Percentiles rank a stretch among this genome's conserved stretches.
Evolutionary conservation across 2,329 filamentous ascomycete genomes (phyloP).

Genomic region (Erysiphe pulchra): DNA sequence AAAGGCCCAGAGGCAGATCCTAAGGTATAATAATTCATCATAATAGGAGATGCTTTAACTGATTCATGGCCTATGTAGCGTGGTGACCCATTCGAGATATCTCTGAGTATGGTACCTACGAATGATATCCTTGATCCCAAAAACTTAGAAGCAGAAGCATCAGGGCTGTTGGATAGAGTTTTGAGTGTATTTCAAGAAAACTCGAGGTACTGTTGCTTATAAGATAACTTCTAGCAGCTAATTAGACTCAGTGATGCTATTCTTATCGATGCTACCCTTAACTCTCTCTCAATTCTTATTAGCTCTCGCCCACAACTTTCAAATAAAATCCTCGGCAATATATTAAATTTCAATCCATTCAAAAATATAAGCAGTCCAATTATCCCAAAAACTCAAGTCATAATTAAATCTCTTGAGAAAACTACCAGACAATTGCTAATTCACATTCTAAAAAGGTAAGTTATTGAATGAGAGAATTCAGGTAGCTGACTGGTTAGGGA

Average conservation of each 20-base stretch:
- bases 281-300: constrained; percentile 61
- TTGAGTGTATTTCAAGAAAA: constrained; percentile 67
- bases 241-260: constrained; percentile 49
- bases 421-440: constrained; percentile 65
- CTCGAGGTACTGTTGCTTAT: constrained; percentile 34
- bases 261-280: constrained; percentile 73
- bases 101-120: constrained; percentile 57
- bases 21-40: constrained; percentile 29
- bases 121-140: constrained; percentile 58
- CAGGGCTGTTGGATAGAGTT: constrained; percentile 71
- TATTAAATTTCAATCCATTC: constrained; percentile 80
- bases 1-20: constrained; percentile 59
- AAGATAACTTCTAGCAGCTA: constrained; percentile 5
- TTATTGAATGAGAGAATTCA: background rate
- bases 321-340: constrained; percentile 60
- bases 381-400: constrained; percentile 54
- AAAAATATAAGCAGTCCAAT: constrained; percentile 53
- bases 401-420: constrained; percentile 83
- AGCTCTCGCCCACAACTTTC: constrained; percentile 58
- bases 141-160: constrained; percentile 77
- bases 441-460: constrained; percentile 56
- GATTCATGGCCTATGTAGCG: constrained; percentile 19
- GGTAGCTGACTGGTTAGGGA: constrained; percentile 29
- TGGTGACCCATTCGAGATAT: constrained; percentile 57
- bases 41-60: too few species aligned